These are phyloP conservation scores for Sphagnum magellanicum DNA, from an alignment of 228 moss, liverwort and hornwort genomes.

Conservation along the genomic window DNA sequence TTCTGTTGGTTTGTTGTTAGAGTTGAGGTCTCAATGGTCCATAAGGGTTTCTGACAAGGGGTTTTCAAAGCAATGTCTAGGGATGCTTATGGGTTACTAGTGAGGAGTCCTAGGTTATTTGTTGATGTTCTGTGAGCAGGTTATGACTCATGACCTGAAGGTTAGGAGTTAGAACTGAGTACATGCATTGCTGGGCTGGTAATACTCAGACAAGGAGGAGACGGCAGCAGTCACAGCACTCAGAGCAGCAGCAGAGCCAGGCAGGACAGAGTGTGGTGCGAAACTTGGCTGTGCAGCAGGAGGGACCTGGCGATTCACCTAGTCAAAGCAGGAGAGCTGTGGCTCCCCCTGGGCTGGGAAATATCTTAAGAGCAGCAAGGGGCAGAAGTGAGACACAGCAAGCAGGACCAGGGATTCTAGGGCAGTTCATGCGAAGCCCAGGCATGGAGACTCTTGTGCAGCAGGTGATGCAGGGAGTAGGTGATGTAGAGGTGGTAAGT, in stretches of 20 bases:
- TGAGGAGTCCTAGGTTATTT: too few relatives aligned
- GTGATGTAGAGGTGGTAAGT: conserved; percentile 37
- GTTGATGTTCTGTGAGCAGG: too few relatives aligned
- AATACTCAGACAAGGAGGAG: conserved; percentile 26
- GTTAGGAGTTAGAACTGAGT: too few relatives aligned
- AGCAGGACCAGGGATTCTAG: conserved; percentile 49
- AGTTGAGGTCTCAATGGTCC: too few relatives aligned
- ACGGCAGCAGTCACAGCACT: conserved; percentile 25
- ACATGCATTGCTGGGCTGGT: too few relatives aligned
- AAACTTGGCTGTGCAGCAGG: conserved; percentile 30
- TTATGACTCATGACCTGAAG: too few relatives aligned
- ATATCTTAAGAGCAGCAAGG: conserved; percentile 39
- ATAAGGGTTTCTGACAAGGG: too few relatives aligned
- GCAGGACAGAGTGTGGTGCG: conserved; percentile 45
- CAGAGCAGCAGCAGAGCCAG: conserved; percentile 36
- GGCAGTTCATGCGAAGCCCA: conserved; percentile 88
- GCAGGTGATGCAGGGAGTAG: conserved; percentile 72
- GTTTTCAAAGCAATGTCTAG: too few relatives aligned
- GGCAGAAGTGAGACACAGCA: conserved; percentile 38
- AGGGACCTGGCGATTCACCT: conserved; percentile 25
- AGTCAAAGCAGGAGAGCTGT: conserved; percentile 6
- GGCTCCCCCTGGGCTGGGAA: conserved; percentile 11
- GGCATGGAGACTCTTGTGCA: conserved; percentile 77
- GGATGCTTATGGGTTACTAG: too few relatives aligned
- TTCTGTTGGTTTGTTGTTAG: too few relatives aligned